Evolutionary conservation across 306 rosid species (phyloP), one percentile per base, ranked within the genome.

Genomic region (Malus sieversii): DNA sequence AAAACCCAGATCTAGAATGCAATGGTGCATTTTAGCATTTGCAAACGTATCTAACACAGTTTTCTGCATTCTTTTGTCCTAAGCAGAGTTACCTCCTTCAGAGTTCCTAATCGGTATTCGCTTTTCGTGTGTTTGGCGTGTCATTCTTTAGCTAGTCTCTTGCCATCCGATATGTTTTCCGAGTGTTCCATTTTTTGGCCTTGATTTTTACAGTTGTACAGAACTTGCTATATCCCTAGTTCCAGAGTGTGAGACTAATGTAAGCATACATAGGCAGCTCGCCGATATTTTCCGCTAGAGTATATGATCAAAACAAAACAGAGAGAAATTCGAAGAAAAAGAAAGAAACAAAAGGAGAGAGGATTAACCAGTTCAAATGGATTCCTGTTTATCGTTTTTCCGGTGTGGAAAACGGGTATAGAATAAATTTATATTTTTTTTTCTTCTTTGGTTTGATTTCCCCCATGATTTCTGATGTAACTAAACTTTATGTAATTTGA

Each of bases 201-300:
- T 89, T 86, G 10, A 88, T 78, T 82, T 88, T 82, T 75, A 74
- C 84, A 74, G 79, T 82, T 92, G 97, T 95, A 95, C 90, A 92
- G 86, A 89, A 81, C 77, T 82, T 82, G 81, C 77, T 79, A 80
- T 67, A 77, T 80, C 83, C 74, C 75, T 86, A 87, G 91, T 81
- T 84, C 72, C 18, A 77, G 92, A 92, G 87, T 90, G 97, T 88
- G 79, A 88, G 89, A 89, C 85, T 89, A 92, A 85, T 89, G 93
- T 88, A 83, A 90, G 92, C 90, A 88, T 82, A 85, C 97, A 75
- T 80, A 64, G 97, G 94, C 92, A 84, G 62, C 74, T 89, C 86
- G 90, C 98, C 93, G 68, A 76, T 75, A 80, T 67, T 78, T 77
- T 83, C 82, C 52, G 79, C 92, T 88, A 87, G 88, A 77, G 81